Evolutionary conservation across 208 protist genomes (phyloP), one percentile per base, ranked within the genome.

Genomic region (Leptomonas pyrrhocoris): DNA sequence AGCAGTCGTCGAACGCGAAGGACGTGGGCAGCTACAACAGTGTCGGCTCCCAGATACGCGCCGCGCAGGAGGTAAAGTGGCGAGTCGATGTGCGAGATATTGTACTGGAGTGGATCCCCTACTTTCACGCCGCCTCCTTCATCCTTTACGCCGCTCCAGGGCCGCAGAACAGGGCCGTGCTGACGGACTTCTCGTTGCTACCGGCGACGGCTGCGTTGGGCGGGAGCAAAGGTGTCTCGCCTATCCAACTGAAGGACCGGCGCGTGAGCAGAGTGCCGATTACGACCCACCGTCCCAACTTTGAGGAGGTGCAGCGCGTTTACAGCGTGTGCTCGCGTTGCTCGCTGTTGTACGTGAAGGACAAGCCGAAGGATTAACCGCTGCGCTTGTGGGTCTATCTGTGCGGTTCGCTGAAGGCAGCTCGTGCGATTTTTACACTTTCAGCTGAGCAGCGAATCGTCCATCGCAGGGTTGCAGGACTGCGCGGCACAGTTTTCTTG

Each of bases 91-190:
- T 97, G 21, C 68, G 83, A 0, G 77, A 92, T 43, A 82, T 94
- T 31, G 71, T 97, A 19, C 68, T 89, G 36, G 80, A 73, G 30
- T 98, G 95, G 95, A 62, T 70, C 25, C 51, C 69, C 12, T 86
- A 85, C 61, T 88, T 98, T 36, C 70, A 93, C 28, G 82, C 76
- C 1, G 80, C 94, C 19, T 68, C 74, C 0, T 66, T 96, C 38
- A 89, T 98, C 45, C 70, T 96, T 7, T 92, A 96, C 68, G 85
- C 88, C 30, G 93, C 93, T 0, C 93, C 93, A 4, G 88, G 93
- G 0, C 93, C 93, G 13, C 84, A 93, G 67, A 97, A 97, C 73
- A 71, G 84, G n/a, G 73, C 78, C 16, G 68, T 92, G 18, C 76
- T 95, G 46, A 89, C 74, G 18, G 88, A 96, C 67, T 94, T 94